Conservation (phyloP, 2,329 filamentous ascomycete genomes). For the Botryotinia narcissicola region DNA sequence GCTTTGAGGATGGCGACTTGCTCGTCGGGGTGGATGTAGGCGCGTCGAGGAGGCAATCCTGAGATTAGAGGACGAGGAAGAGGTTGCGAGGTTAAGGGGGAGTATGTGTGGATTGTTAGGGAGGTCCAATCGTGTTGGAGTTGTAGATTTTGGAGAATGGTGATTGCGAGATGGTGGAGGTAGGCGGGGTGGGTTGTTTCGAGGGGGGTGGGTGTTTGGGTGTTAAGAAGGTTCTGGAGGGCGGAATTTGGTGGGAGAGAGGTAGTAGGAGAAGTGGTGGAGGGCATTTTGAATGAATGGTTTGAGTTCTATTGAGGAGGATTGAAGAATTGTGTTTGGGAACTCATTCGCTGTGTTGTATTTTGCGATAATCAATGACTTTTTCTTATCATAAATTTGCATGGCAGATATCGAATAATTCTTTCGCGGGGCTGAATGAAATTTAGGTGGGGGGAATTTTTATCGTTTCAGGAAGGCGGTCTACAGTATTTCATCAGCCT, state of each 20-base stretch:
- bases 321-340: background rate
- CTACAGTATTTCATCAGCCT: background rate
- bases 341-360: background rate
- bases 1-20: conserved; percentile 69
- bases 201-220: conserved; percentile 27
- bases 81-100: conserved; percentile 41
- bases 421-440: conserved; percentile 4
- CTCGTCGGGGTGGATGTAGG: conserved; percentile 81
- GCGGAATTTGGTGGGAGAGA: conserved; percentile 28
- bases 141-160: conserved; percentile 68
- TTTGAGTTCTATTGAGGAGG: too few species aligned
- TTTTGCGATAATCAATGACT: background rate
- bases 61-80: conserved; percentile 64
- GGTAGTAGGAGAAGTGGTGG: conserved; percentile 18
- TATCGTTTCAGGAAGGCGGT: conserved; percentile 2
- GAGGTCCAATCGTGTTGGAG: conserved; percentile 74
- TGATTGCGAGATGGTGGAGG: conserved; percentile 51
- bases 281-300: conserved; percentile 24
- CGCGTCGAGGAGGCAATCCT: conserved; percentile 67
- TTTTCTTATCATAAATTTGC: background rate
- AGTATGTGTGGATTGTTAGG: conserved; percentile 53
- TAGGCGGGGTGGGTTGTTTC: conserved; percentile 34
- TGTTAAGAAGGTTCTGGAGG: conserved; percentile 32
- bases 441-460: background rate
- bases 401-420: background rate